Conservation (phyloP, 2,329 filamentous ascomycete species). For the Talaromyces funiculosus region DNA sequence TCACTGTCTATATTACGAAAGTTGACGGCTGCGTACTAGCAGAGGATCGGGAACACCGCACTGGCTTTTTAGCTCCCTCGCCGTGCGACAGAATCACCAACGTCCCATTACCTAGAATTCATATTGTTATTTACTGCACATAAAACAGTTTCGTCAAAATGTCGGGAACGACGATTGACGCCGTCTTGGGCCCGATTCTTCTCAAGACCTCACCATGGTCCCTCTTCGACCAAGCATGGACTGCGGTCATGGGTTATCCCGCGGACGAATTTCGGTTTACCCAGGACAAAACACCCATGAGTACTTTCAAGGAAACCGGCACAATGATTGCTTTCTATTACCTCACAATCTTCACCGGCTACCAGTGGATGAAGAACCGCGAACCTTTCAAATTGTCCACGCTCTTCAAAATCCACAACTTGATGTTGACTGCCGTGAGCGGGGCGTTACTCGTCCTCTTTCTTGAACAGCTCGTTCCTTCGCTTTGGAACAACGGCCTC, state of each 20-base stretch:
- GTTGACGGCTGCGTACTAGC: background rate
- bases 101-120: background rate
- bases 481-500: conserved; percentile 68
- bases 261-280: conserved; percentile 75
- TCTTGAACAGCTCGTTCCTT: conserved; percentile 77
- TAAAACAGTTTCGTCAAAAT: conserved; percentile 4
- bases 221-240: conserved; percentile 77
- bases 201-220: conserved; percentile 59
- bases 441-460: conserved; percentile 70
- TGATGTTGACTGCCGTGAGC: conserved; percentile 77
- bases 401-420: conserved; percentile 87
- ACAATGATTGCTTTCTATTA: conserved; percentile 75
- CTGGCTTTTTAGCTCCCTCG: background rate
- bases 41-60: background rate
- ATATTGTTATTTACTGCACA: conserved; percentile 6
- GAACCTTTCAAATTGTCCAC: conserved; percentile 74
- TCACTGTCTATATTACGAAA: background rate
- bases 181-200: conserved; percentile 6
- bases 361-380: conserved; percentile 78
- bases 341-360: conserved; percentile 77
- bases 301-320: conserved; percentile 71
- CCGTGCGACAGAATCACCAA: background rate
- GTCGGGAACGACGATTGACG: conserved; percentile 11
- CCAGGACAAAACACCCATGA: conserved; percentile 73
- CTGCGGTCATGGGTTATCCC: conserved; percentile 65